Conservation (phyloP, 2,329 filamentous ascomycete genomes). For the Alternaria ethzedia region DNA sequence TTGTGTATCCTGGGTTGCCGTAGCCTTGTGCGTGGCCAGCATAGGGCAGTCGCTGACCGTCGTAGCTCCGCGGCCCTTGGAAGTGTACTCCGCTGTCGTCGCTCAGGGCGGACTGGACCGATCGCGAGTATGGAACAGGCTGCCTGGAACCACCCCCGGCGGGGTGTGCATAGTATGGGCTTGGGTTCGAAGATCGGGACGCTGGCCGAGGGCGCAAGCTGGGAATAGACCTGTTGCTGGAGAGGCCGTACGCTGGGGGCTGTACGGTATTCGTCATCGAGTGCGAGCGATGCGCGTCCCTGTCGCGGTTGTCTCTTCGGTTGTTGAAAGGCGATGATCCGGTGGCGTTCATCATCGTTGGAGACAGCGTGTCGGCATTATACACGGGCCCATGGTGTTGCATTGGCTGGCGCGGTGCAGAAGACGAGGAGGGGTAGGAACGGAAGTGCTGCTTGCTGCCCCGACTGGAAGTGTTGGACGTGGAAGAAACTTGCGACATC, state of each 20-base stretch:
- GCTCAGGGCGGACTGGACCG: slow-evolving; percentile 54
- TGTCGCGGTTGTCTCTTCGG: slow-evolving; percentile 23
- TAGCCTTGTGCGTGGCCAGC: slow-evolving; percentile 4
- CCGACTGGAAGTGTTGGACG: slow-evolving; percentile 52
- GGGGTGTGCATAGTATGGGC: slow-evolving; percentile 50
- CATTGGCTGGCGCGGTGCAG: slow-evolving; percentile 48
- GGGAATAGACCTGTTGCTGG: slow-evolving; percentile 53
- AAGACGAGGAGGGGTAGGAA: slow-evolving; percentile 50
- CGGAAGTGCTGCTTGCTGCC: slow-evolving; percentile 40
- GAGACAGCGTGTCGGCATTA: slow-evolving; percentile 46
- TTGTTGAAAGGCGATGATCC: slow-evolving; percentile 40
- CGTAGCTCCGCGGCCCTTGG: slow-evolving; percentile 23
- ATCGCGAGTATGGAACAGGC: slow-evolving; percentile 51
- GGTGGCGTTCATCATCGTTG: slow-evolving; percentile 39
- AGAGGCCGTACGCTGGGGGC: slow-evolving; percentile 41
- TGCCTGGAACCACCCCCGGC: slow-evolving; percentile 34
- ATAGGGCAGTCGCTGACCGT: slow-evolving; percentile 13
- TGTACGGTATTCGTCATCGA: slow-evolving; percentile 45
- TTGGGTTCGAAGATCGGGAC: slow-evolving; percentile 48
- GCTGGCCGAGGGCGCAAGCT: slow-evolving; percentile 52
- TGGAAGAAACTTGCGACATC: slow-evolving; percentile 49
- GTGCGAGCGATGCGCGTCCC: slow-evolving; percentile 52
- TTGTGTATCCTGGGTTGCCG: neutral
- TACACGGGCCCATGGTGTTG: slow-evolving; percentile 52
- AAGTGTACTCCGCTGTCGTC: slow-evolving; percentile 40